These are phyloP conservation scores for Cyberlindnera euphorbiiphila DNA, from an alignment of 805 yeast species.

Conservation along the genomic window DNA sequence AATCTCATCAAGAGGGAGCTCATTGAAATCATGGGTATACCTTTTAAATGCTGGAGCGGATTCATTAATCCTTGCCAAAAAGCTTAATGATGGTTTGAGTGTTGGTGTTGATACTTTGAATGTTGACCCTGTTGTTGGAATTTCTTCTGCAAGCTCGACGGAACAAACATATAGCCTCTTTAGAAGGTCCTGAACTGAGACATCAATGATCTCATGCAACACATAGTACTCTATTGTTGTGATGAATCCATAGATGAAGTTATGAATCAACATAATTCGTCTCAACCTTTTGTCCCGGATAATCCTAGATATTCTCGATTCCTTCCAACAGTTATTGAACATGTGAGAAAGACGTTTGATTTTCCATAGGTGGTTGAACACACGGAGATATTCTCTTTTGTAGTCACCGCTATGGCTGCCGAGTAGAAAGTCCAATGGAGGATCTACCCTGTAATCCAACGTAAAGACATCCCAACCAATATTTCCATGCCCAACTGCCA, in stretches of 20 bases:
- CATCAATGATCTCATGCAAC: conserved; percentile 30
- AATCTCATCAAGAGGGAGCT: conserved; percentile 49
- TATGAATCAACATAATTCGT: conserved; percentile 29
- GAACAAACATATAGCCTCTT: neutral
- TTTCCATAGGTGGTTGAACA: conserved; percentile 85
- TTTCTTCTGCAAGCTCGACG: neutral
- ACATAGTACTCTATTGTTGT: conserved; percentile 31
- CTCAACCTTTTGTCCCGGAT: conserved; percentile 1
- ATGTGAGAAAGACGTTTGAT: conserved; percentile 58
- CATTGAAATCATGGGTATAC: conserved; percentile 21
- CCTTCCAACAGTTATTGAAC: conserved; percentile 47
- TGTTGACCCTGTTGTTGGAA: conserved; percentile 19
- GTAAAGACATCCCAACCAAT: conserved; percentile 94
- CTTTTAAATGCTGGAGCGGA: conserved; percentile 6
- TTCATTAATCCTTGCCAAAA: conserved; percentile 20
- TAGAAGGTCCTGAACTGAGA: conserved; percentile 2
- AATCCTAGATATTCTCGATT: conserved; percentile 25
- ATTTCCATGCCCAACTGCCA: conserved; percentile 68
- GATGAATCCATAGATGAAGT: conserved; percentile 31
- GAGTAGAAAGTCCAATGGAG: conserved; percentile 54
- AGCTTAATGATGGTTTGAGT: conserved; percentile 29
- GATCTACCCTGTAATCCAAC: conserved; percentile 59
- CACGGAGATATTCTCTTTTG: conserved; percentile 61
- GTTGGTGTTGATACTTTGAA: conserved; percentile 28
- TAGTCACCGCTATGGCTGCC: conserved; percentile 42